phyloP scores from a whole-genome alignment of 2,329 filamentous ascomycete species.

The Clonostachys rosea region DNA sequence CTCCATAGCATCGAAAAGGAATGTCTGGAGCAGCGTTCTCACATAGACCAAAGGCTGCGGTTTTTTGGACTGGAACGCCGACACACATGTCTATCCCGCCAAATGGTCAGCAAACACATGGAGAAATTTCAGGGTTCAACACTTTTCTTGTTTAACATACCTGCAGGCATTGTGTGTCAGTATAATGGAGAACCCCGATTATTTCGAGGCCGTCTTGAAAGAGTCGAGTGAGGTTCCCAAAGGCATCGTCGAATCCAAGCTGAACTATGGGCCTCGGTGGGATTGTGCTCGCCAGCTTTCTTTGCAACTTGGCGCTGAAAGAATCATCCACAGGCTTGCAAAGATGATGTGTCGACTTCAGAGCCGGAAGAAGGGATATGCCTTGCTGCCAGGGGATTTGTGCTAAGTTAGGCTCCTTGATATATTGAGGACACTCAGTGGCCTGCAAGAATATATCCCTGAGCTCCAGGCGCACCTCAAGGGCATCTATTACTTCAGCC shows the following conservation, averaged over 20 bases:
- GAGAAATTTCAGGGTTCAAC: neutral
- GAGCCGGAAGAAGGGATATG: conserved; percentile 41
- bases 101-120: neutral
- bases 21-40: conserved; percentile 70
- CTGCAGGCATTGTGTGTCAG: conserved; percentile 64
- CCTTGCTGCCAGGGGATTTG: conserved; percentile 48
- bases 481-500: conserved; percentile 41
- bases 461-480: conserved; percentile 62
- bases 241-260: conserved; percentile 67
- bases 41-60: conserved; percentile 83
- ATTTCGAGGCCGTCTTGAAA: conserved; percentile 69
- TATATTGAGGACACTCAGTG: conserved; percentile 40
- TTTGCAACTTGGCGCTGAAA: conserved; percentile 86
- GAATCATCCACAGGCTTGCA: conserved; percentile 67
- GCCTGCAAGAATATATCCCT: conserved; percentile 58
- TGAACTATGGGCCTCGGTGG: conserved; percentile 87
- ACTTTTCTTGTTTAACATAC: conserved; percentile 34
- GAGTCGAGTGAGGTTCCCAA: conserved; percentile 63
- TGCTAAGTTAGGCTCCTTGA: conserved; percentile 37
- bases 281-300: conserved; percentile 88
- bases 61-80: conserved; percentile 70
- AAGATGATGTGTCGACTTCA: conserved; percentile 57
- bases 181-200: conserved; percentile 62
- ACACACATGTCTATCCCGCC: conserved; percentile 61
- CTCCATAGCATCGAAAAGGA: conserved; percentile 69